These are phyloP conservation scores for Pisolithus orientalis DNA, from an alignment of 768 basidiomycete species.

Conservation along the genomic window DNA sequence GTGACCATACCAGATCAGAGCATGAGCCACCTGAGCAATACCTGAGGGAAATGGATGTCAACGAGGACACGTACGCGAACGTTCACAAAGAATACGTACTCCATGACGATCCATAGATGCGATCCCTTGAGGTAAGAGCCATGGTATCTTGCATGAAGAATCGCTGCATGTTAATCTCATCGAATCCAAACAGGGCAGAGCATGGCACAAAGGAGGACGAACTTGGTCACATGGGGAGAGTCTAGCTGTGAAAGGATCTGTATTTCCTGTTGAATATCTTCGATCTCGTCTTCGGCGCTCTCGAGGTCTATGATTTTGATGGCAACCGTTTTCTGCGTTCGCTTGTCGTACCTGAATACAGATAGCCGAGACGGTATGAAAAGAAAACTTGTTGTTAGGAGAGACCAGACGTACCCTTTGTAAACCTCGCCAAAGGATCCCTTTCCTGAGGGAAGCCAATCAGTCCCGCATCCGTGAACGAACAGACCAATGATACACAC, in stretches of 20 bases:
- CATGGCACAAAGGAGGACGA: conserved; percentile 29
- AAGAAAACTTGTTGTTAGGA: conserved; percentile 1
- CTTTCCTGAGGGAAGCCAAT: conserved; percentile 57
- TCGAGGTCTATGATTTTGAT: conserved; percentile 99
- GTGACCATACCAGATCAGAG: conserved; percentile 76
- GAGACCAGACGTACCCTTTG: conserved; percentile 65
- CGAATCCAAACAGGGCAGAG: conserved; percentile 20
- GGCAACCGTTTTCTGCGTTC: conserved; percentile 94
- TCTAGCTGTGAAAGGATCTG: conserved; percentile 96
- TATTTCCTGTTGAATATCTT: conserved; percentile 99
- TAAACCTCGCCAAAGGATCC: conserved; percentile 99
- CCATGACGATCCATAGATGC: conserved; percentile 98
- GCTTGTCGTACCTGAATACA: conserved; percentile 75
- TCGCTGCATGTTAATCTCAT: conserved; percentile 25
- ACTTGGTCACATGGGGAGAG: conserved; percentile 95
- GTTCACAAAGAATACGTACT: conserved; percentile 43
- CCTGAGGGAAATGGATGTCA: conserved; percentile 31
- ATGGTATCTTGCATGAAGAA: conserved; percentile 64
- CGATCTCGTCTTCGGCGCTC: conserved; percentile 98
- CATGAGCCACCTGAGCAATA: conserved; percentile 98
- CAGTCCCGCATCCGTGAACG: conserved; percentile 11
- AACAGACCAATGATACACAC: conserved; percentile 37
- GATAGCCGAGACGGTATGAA: conserved; percentile 2
- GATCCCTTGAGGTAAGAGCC: conserved; percentile 95
- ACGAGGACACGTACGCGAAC: conserved; percentile 6